These are phyloP conservation scores for Lolium perenne DNA, from an alignment of 176 grass and related monocot genomes.

Conservation along the genomic window DNA sequence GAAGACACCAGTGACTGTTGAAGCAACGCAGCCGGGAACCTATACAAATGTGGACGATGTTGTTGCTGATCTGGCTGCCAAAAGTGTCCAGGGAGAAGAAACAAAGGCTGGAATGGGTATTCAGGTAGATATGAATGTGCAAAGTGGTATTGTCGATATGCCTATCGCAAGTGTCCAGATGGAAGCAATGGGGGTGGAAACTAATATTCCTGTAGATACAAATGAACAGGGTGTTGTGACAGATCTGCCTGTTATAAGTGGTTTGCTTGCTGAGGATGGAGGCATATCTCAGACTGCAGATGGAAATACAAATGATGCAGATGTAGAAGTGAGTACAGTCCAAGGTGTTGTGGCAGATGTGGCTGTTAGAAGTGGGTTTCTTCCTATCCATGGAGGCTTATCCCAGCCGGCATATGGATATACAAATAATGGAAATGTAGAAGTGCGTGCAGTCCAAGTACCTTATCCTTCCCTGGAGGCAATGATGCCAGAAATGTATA, in stretches of 20 bases:
- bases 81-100: not conserved
- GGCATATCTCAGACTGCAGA: not conserved
- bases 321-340: conserved; percentile 17
- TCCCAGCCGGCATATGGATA: conserved; percentile 15
- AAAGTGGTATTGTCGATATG: conserved; percentile 33
- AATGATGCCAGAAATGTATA: conserved; percentile 51
- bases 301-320: conserved; percentile 32
- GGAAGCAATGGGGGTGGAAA: conserved; percentile 24
- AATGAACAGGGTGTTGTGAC: conserved; percentile 17
- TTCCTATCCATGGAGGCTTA: conserved; percentile 22
- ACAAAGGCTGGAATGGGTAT: not conserved
- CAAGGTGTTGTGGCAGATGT: conserved; percentile 33
- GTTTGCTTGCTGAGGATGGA: conserved; percentile 22
- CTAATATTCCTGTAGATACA: conserved; percentile 17
- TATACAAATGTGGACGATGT: conserved; percentile 7
- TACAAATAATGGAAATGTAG: conserved; percentile 3
- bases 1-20: not conserved
- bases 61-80: conserved; percentile 7
- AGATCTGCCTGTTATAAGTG: conserved; percentile 17
- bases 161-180: not conserved
- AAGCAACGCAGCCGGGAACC: conserved; percentile 9
- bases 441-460: conserved; percentile 37
- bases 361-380: conserved; percentile 1
- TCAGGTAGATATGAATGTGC: not conserved
- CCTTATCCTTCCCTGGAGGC: conserved; percentile 60